Base-by-base conservation (phyloP, 352 stramenopile species). In the Globisporangium solare region DNA sequence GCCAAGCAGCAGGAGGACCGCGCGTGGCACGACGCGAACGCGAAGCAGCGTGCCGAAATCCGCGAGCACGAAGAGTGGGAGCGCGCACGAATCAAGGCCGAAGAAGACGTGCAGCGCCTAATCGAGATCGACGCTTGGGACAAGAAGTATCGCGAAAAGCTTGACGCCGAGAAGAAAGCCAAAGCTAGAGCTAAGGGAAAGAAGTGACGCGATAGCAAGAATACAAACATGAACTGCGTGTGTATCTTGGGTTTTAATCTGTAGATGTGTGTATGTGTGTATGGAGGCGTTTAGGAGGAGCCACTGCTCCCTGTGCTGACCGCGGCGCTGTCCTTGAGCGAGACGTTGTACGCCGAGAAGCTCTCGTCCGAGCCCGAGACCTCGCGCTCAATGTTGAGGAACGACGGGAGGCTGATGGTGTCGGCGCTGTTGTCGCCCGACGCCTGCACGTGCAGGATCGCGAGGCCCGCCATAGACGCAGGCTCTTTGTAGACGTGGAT, bases 401-500 rank as follows among this genome's bases (percentile, higher is more conserved):
- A 94, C 39, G 70, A 73, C 42, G 83, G 83, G 62, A 94, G 84
- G 42, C 73, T 70, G 45, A 94, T 75, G 24, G 53, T 27, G 35
- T 74, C 63, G 51, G 79, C 64, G 52, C 70, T 70, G 48, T 73
- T 73, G 47, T 84, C 79, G 13, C 69, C 80, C 14, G 82, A 86
- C 22, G 82, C 83, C 60, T 94, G 83, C 21, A 94, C 72, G 39
- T 94, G 83, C 48, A 91, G 63, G 47, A 94, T 80, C 50, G 75
- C 68, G 11, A 89, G 77, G 0, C 74, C 76, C 2, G 73, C 78
- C 59, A 94, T 68, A 6, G 73, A 60, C 6, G 63, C 61, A 22
- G 83, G 83, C 54, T 92, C 83, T 61, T 94, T 94, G 72, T 94
- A 94, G 27, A 90, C 68, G 63, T 94, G 83, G 43, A 94, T 85